A percentile compares a stretch with the other conserved stretches of the same genome.
Evolutionary conservation across 2,329 filamentous ascomycete genomes (phyloP).

Genomic region (Orbilia ellipsospora): DNA sequence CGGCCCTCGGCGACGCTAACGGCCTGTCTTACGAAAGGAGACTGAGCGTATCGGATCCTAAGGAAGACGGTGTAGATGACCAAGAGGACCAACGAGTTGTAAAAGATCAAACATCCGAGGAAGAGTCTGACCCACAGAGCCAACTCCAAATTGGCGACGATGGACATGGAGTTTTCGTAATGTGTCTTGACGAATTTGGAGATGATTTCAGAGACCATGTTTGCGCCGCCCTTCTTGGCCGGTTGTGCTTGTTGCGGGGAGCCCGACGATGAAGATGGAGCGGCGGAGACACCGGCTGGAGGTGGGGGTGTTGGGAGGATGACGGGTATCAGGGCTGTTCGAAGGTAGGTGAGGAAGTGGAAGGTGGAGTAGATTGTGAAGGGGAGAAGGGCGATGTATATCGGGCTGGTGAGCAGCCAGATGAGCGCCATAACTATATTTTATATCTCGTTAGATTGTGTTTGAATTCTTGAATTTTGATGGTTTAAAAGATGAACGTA

Average conservation of each 20-base stretch:
- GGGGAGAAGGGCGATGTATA: conserved; percentile 88
- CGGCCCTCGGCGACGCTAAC: conserved; percentile 57
- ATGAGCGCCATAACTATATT: conserved; percentile 85
- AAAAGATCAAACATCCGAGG: conserved; percentile 84
- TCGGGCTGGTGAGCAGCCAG: conserved; percentile 92
- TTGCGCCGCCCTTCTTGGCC: conserved; percentile 67
- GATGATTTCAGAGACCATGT: conserved; percentile 81
- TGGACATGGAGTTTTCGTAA: conserved; percentile 94
- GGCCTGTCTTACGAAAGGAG: conserved; percentile 75
- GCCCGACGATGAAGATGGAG: background rate
- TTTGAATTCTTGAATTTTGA: too few species aligned
- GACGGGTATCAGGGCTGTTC: conserved; percentile 90
- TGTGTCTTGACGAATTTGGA: conserved; percentile 96
- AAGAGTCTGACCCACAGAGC: conserved; percentile 84
- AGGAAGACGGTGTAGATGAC: conserved; percentile 90
- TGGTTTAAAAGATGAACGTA: conserved; percentile 64
- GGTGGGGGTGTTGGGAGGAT: conserved; percentile 72
- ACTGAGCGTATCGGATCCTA: conserved; percentile 88
- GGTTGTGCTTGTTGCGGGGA: conserved; percentile 64
- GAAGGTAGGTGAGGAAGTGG: conserved; percentile 96
- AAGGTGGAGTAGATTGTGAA: conserved; percentile 98
- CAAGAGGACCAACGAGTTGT: conserved; percentile 89
- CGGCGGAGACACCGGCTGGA: conserved; percentile 65
- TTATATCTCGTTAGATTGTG: background rate
- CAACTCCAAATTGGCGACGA: conserved; percentile 90